Conservation (phyloP, 352 stramenopile species). For the Pythium sp. region DNA sequence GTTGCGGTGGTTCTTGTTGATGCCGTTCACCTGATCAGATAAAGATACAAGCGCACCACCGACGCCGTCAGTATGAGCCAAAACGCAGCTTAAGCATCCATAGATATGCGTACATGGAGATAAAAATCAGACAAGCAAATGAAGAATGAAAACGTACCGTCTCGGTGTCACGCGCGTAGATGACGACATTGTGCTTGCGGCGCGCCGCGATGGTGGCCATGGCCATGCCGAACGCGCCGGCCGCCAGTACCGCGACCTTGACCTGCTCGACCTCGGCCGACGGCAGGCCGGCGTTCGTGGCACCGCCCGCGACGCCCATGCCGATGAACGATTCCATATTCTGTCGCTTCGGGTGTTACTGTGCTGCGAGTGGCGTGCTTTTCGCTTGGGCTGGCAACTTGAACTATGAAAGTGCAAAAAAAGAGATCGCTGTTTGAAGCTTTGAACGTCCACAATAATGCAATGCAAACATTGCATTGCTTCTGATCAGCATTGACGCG, state of each 20-base stretch:
- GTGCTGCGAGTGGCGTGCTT: constrained; percentile 10
- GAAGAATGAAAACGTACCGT: constrained; percentile 12
- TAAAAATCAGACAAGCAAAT: background rate
- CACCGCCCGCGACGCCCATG: constrained; percentile 28
- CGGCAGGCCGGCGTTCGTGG: constrained; percentile 66
- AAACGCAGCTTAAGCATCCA: background rate
- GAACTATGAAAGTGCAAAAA: constrained; percentile 6
- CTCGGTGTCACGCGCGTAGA: constrained; percentile 88
- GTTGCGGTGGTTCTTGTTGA: constrained; percentile 92
- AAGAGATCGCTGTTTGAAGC: constrained; percentile 1
- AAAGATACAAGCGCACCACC: background rate
- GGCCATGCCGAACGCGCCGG: constrained; percentile 95
- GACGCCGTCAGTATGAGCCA: background rate
- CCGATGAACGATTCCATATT: constrained; percentile 44
- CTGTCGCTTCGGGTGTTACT: background rate
- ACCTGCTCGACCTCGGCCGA: constrained; percentile 73
- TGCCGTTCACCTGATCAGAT: constrained; percentile 70
- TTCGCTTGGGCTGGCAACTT: constrained; percentile 9
- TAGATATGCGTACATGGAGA: background rate
- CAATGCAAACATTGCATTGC: constrained; percentile 3
- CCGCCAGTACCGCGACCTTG: constrained; percentile 89
- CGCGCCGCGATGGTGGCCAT: constrained; percentile 91
- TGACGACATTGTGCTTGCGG: constrained; percentile 88
- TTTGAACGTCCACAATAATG: background rate
- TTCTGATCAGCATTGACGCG: background rate